Base-by-base conservation (phyloP, 441 rosid genomes). In the Mallotus japonicus region DNA sequence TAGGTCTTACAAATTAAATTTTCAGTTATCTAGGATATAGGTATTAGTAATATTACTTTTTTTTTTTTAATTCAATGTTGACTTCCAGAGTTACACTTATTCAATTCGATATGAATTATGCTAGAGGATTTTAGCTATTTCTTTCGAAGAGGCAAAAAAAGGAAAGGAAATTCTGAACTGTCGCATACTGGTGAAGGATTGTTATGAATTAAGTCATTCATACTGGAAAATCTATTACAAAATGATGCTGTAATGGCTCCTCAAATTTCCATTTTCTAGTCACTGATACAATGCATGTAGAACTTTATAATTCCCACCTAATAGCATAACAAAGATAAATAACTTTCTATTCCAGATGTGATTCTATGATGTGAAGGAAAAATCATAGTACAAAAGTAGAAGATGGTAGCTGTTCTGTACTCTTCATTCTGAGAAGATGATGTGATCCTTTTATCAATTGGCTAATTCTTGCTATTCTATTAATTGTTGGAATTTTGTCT, bases 291-390 rank as follows among this genome's bases (percentile, higher is more conserved):
- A 14, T 70, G 44, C 15, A 5, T 57, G 3, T 7, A 20, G 14
- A 40, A n/a, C 6, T 17, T 24, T 67, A 1, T 20, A 12, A 6
- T 9, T 57, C 40, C 8, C 32, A 55, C 12, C 10, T 14, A 13
- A 6, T n/a, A 44, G 15, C 46, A 51, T 42, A 57, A 46, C 24
- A 22, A 34, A 24, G 57, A 19, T 9, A 49, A 47, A 20, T 6
- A 47, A 20, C 2, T 56, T 28, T 56, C 6, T 53, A 1, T 54
- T 51, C 20, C 64, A 53, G 46, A 50, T 65, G 22, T 66, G 15
- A 13, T 54, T 60, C 50, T 67, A 40, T 32, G 34, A n/a, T 42
- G 28, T 16, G 37, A 42, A 62, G 67, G 61, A 68, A 62, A 65
- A 46, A 62, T 46, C 7, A 14, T 56, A 46, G 15, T 60, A 46